Conservation (phyloP, 2,329 filamentous ascomycete species). For the Colletotrichum sp. region DNA sequence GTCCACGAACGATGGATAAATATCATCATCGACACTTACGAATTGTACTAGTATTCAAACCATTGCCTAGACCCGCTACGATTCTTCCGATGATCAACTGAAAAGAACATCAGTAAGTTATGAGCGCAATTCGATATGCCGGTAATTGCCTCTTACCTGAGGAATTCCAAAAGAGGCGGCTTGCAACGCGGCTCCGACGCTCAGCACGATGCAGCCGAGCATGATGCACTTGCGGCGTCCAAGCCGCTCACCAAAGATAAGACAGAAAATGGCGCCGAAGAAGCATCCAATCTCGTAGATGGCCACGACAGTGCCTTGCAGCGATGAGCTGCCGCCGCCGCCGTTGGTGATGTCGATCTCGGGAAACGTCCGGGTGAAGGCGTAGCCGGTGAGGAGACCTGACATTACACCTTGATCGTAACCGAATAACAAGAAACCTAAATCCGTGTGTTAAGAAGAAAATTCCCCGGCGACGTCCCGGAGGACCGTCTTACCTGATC, state of each 20-base stretch:
- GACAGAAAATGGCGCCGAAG: constrained; percentile 45
- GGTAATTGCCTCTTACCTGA: constrained; percentile 18
- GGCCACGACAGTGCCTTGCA: constrained; percentile 50
- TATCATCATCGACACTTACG: constrained; percentile 26
- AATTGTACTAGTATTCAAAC: constrained; percentile 53
- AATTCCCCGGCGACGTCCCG: not conserved
- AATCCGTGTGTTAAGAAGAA: not conserved
- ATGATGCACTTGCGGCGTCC: constrained; percentile 46
- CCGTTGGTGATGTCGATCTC: constrained; percentile 38
- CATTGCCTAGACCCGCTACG: constrained; percentile 49
- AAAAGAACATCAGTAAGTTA: not conserved
- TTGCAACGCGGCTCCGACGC: constrained; percentile 48
- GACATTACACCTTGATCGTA: constrained; percentile 30
- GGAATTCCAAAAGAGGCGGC: constrained; percentile 43
- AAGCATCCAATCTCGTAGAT: constrained; percentile 56
- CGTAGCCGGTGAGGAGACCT: constrained; percentile 35
- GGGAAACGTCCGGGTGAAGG: constrained; percentile 36
- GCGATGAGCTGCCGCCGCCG: constrained; percentile 40
- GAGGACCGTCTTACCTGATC: constrained; percentile 18
- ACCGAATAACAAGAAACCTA: constrained; percentile 36
- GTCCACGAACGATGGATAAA: too few species aligned
- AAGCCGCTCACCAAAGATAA: constrained; percentile 46
- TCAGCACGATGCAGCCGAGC: constrained; percentile 43
- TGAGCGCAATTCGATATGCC: not conserved
- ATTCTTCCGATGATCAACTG: constrained; percentile 49